Percentiles rank a stretch among this genome's conserved stretches.
phyloP scores from a whole-genome alignment of 2,329 filamentous ascomycete species.

The Fusarium avenaceum region DNA sequence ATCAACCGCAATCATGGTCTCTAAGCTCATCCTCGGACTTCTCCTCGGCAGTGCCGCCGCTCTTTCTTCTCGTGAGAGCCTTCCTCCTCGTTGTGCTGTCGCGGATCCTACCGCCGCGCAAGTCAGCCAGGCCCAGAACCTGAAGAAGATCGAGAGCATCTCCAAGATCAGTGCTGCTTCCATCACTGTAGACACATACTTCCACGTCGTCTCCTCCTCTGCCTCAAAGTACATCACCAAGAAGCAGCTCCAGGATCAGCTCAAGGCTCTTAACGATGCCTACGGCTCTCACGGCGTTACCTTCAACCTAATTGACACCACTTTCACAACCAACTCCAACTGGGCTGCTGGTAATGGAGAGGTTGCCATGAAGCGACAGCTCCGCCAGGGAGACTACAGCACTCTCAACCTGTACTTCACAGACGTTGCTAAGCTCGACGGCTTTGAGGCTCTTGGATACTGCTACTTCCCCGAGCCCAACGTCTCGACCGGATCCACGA shows the following conservation, averaged over 20 bases:
- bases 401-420: slow-evolving; percentile 56
- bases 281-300: slow-evolving; percentile 59
- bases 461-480: slow-evolving; percentile 59
- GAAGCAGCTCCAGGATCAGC: slow-evolving; percentile 51
- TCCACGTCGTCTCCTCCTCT: slow-evolving; percentile 45
- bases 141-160: slow-evolving; percentile 25
- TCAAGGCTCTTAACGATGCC: slow-evolving; percentile 61
- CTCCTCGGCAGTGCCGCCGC: slow-evolving; percentile 30
- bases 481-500: slow-evolving; percentile 18
- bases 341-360: slow-evolving; percentile 61
- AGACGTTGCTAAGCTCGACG: slow-evolving; percentile 32
- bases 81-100: slow-evolving; percentile 30
- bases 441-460: slow-evolving; percentile 54
- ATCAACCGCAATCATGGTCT: slow-evolving; percentile 26
- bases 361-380: slow-evolving; percentile 59
- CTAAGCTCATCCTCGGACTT: slow-evolving; percentile 24
- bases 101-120: slow-evolving; percentile 32
- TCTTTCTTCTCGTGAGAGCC: not conserved
- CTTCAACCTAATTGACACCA: slow-evolving; percentile 60
- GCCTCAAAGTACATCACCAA: slow-evolving; percentile 42
- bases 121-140: slow-evolving; percentile 6
- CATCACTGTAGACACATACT: slow-evolving; percentile 43
- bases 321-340: slow-evolving; percentile 61
- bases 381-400: slow-evolving; percentile 61
- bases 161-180: slow-evolving; percentile 20